Base-by-base conservation (phyloP, 495 filamentous ascomycete species). In the Aspergillus homomorphus region DNA sequence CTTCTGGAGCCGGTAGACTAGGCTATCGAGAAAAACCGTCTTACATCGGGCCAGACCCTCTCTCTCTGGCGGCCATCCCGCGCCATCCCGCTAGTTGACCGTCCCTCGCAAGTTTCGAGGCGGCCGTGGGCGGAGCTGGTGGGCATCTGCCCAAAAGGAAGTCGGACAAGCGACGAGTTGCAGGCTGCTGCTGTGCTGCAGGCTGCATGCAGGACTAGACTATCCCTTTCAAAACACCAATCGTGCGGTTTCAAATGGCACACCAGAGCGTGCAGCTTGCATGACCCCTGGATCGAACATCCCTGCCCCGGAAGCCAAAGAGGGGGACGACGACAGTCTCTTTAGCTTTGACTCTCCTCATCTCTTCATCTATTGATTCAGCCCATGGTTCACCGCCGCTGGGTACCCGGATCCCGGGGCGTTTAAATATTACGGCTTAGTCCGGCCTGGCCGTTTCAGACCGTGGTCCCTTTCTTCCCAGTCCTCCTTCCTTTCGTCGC, bases 391-490 rank as follows among this genome's bases (percentile, higher is more conserved):
- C 67, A 71, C 66, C 69, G 67, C 73, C 71, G 69, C 71, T 71
- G 66, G 64, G 67, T 62, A 70, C 70, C 69, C 58, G 67, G 66
- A 73, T 66, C 71, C 69, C 64, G 50, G 54, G 58, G 62, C 58
- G 49, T 51, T 60, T 63, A 63, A 66, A 59, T 59, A 62, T 57
- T 58, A 60, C 65, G 33, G 33, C 33, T 38, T 38, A 38, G 33
- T 49, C 53, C 60, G 62, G 61, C 52, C 21, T 44, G 61, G 55
- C 62, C 63, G 66, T 70, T 68, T 73, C 62, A 66, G 63, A 54
- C 65, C 61, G 56, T 59, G 54, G 57, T 62, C 55, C 65, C 63
- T 67, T 68, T 61, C 62, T 62, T 66, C 69, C 68, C 71, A 66
- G 65, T 72, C 68, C 60, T 73, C 69, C 61, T 66, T 58, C 60